phyloP scores from a whole-genome alignment of 495 filamentous ascomycete species.

The Aspergillus conjunctus region DNA sequence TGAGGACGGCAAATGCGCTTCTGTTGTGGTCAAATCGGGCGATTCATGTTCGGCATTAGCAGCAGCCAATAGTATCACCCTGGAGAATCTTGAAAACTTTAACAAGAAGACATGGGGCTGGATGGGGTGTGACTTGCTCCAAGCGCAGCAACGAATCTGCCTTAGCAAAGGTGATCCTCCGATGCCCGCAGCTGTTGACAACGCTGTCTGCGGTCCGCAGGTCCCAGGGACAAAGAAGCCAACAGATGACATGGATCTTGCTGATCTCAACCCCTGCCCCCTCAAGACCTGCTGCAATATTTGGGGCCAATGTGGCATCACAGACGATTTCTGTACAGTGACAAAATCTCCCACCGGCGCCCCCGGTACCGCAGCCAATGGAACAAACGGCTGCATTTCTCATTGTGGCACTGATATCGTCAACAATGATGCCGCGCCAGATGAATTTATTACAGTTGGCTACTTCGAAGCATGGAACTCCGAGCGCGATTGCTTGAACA shows the following conservation, averaged over 20 bases:
- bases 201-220: constrained; percentile 50
- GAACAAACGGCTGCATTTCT: constrained; percentile 48
- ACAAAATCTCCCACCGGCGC: constrained; percentile 27
- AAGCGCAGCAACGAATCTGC: constrained; percentile 38
- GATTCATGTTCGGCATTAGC: constrained; percentile 35
- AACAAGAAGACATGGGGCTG: constrained; percentile 52
- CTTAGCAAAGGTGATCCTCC: constrained; percentile 49
- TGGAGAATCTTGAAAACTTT: constrained; percentile 32
- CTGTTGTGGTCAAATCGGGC: constrained; percentile 32
- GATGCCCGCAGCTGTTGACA: constrained; percentile 39
- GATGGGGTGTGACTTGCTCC: constrained; percentile 43
- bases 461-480: constrained; percentile 27
- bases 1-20: constrained; percentile 43
- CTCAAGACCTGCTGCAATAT: constrained; percentile 36
- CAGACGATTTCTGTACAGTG: constrained; percentile 47
- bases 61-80: constrained; percentile 33
- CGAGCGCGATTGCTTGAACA: constrained; percentile 26
- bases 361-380: constrained; percentile 38
- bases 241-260: constrained; percentile 17
- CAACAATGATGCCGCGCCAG: constrained; percentile 19
- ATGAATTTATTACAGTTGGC: constrained; percentile 10
- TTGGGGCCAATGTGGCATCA: constrained; percentile 42
- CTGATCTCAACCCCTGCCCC: constrained; percentile 30
- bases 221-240: constrained; percentile 34
- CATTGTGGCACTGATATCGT: constrained; percentile 49